Evolutionary conservation across 306 rosid genomes (phyloP).

Genomic region (Ormosia emarginata): DNA sequence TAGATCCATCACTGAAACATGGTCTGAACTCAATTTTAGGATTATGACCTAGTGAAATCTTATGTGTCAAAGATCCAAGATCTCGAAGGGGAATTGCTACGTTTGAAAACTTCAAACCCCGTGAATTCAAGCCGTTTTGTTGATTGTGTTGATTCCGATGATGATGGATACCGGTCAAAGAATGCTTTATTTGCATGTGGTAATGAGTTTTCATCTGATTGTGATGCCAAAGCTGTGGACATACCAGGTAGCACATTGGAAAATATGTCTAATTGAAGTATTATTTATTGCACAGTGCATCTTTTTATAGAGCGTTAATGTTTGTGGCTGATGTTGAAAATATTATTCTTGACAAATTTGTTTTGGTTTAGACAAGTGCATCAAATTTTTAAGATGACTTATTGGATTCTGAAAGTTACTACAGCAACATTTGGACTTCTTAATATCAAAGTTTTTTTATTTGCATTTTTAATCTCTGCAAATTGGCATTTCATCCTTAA

Average conservation of each 20-base stretch:
- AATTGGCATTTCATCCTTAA: not conserved
- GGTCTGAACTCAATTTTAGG: slow-evolving; percentile 44
- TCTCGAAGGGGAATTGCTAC: slow-evolving; percentile 68
- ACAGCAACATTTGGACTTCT: not conserved
- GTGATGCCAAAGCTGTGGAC: slow-evolving; percentile 52
- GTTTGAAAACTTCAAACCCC: slow-evolving; percentile 40
- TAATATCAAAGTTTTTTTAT: not conserved
- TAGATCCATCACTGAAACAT: slow-evolving; percentile 6
- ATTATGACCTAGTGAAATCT: slow-evolving; percentile 59
- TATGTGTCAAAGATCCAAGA: slow-evolving; percentile 81
- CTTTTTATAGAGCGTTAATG: not conserved
- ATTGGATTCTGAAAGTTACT: not conserved
- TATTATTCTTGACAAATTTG: not conserved
- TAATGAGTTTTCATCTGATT: slow-evolving; percentile 57
- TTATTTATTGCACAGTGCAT: not conserved
- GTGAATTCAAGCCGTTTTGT: slow-evolving; percentile 38
- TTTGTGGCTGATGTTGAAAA: not conserved
- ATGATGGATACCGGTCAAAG: slow-evolving; percentile 53
- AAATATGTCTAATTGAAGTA: not conserved
- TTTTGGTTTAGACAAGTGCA: slow-evolving; percentile 14
- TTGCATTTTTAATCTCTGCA: not conserved
- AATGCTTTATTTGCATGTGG: slow-evolving; percentile 46
- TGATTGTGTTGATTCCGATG: slow-evolving; percentile 64
- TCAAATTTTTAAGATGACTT: not conserved
- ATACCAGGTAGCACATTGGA: slow-evolving; percentile 48